Conservation (phyloP, 331 rosid species). For the Quercus lobata region DNA sequence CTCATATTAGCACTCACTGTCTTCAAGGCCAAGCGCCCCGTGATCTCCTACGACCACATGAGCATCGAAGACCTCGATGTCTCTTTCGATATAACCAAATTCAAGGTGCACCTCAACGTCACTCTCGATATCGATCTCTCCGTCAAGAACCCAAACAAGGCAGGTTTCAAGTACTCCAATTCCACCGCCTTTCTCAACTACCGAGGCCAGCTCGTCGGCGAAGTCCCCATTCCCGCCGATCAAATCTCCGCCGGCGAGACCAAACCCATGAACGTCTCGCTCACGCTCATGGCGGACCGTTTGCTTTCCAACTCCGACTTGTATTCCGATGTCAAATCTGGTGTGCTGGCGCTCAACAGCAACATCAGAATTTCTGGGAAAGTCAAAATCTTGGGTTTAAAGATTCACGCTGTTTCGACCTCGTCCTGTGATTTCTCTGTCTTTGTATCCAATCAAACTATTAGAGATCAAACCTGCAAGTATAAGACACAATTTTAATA, state of each 20-base stretch:
- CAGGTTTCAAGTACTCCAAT: conserved; percentile 36
- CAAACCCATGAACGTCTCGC: conserved; percentile 30
- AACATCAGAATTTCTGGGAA: conserved; percentile 29
- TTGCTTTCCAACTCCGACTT: conserved; percentile 23
- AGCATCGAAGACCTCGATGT: conserved; percentile 27
- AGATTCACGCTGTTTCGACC: conserved; percentile 25
- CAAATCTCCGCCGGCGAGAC: conserved; percentile 29
- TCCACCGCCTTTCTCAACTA: conserved; percentile 44
- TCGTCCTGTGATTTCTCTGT: conserved; percentile 52
- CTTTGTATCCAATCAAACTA: neutral
- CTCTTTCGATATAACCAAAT: neutral
- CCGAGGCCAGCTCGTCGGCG: conserved; percentile 57
- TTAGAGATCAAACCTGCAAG: conserved; percentile 30
- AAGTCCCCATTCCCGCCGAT: conserved; percentile 35
- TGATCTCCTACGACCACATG: conserved; percentile 20
- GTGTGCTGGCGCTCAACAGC: conserved; percentile 41
- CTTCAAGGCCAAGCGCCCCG: conserved; percentile 42
- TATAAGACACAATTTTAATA: conserved; percentile 38
- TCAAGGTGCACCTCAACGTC: conserved; percentile 39
- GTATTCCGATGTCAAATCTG: conserved; percentile 33
- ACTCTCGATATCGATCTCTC: conserved; percentile 40
- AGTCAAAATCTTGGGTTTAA: conserved; percentile 36
- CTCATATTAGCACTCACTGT: conserved; percentile 45
- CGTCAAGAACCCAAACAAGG: conserved; percentile 45
- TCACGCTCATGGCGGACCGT: conserved; percentile 56